Conservation (phyloP, 768 basidiomycete species). For the Podaxis sp. region DNA sequence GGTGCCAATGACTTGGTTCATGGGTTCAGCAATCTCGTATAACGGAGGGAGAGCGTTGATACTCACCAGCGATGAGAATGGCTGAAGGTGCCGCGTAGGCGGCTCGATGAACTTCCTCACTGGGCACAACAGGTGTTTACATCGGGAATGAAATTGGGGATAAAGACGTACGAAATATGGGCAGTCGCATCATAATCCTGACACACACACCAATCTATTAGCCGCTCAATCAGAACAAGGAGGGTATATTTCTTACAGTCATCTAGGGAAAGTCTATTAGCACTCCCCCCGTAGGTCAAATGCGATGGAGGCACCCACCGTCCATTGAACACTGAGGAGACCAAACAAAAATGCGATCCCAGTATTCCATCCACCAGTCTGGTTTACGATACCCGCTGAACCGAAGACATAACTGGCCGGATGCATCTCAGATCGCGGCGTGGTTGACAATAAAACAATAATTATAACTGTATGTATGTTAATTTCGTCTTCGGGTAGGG, state of each 20-base stretch:
- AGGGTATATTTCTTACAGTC: constrained; percentile 11
- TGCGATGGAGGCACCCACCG: constrained; percentile 41
- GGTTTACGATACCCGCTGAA: constrained; percentile 67
- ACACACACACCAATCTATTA: neutral
- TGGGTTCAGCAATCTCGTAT: constrained; percentile 2
- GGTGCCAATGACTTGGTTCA: constrained; percentile 59
- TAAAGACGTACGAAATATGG: constrained; percentile 66
- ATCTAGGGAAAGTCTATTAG: constrained; percentile 10
- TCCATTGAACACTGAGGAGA: constrained; percentile 85
- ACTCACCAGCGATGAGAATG: constrained; percentile 56
- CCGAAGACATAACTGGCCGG: constrained; percentile 79
- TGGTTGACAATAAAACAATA: constrained; percentile 77
- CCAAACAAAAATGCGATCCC: constrained; percentile 86
- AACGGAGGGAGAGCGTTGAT: neutral
- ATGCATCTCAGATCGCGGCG: constrained; percentile 76
- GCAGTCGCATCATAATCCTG: constrained; percentile 82
- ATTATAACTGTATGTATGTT: constrained; percentile 61
- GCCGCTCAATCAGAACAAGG: too few relatives aligned
- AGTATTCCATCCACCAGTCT: constrained; percentile 75
- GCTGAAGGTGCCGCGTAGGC: constrained; percentile 70
- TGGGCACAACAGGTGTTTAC: constrained; percentile 24
- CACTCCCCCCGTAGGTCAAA: neutral
- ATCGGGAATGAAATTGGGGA: constrained; percentile 12
- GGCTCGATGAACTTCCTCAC: constrained; percentile 78
- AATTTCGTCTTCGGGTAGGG: constrained; percentile 3